Base-by-base conservation (phyloP, 306 rosid species). In the Quercus variabilis region DNA sequence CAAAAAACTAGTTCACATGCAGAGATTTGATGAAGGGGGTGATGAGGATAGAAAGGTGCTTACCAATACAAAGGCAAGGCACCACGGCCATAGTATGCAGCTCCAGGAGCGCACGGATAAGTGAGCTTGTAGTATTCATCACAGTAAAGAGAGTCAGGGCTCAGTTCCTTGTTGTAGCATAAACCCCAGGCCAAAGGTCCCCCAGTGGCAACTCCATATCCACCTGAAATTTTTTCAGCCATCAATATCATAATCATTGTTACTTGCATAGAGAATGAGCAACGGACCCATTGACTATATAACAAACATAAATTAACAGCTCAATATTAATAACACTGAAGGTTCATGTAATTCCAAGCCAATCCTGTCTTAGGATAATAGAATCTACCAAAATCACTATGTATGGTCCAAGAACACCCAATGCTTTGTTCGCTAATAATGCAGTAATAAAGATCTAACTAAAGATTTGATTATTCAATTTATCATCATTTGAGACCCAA, bases 171-270 rank as follows among this genome's bases (percentile, higher is more conserved):
- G 86, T 90, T 95, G 86, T 90, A 95, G 86, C 99, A 95, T 30
- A 95, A 92, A 69, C 99, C 99, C 92, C 92, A 95, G 18, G 98
- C 98, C 78, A 83, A 78, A 28, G 99, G 98, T 75, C 99, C 99
- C 83, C 99, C 99, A 0, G 98, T 91, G 46, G 95, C 94, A 81
- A 95, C 99, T 80, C 99, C 99, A 81, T 90, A 93, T 59, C 99
- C 99, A 83, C 99, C 99, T 95, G 89, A 59, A 82, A 82, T 35
- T 7, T 49, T 35, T 30, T 65, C 51, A 33, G 82, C 67, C 81
- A 87, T 75, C 41, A 75, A 62, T 80, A 87, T 75, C 41, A 75
- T 28, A 25, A 76, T 60, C 54, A 80, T 21, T 26, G 43, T 58
- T 51, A 60, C 43, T 41, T 19, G 64, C 67, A 59, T 12, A 23